Evolutionary conservation across 2,329 filamentous ascomycete species (phyloP).

Genomic region (Trichophyton verrucosum): DNA sequence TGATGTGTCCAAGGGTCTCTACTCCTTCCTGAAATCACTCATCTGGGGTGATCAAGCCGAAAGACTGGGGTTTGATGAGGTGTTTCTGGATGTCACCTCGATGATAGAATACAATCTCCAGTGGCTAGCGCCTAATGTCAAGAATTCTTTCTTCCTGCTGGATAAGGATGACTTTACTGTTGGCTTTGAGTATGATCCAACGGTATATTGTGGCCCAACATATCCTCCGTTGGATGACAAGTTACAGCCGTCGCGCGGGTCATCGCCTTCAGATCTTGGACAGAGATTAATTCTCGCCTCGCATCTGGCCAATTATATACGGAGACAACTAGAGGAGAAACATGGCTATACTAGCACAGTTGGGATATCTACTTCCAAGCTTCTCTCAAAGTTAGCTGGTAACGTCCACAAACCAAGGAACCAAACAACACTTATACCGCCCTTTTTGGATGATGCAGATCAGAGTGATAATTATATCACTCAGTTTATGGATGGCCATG

Average conservation of each 20-base stretch:
- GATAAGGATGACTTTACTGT: slow-evolving; percentile 57
- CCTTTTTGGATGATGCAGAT: slow-evolving; percentile 28
- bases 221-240: slow-evolving; percentile 32
- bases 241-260: slow-evolving; percentile 12
- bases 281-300: slow-evolving; percentile 62
- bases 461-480: slow-evolving; percentile 39
- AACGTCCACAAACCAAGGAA: slow-evolving; percentile 73
- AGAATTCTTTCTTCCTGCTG: slow-evolving; percentile 67
- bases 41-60: slow-evolving; percentile 72
- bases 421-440: slow-evolving; percentile 71
- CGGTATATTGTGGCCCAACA: slow-evolving; percentile 51
- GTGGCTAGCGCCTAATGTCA: slow-evolving; percentile 54
- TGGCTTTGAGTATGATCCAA: slow-evolving; percentile 73
- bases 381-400: slow-evolving; percentile 74
- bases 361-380: slow-evolving; percentile 76
- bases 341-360: slow-evolving; percentile 79
- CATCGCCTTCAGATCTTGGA: slow-evolving; percentile 18
- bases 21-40: slow-evolving; percentile 56
- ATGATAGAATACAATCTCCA: slow-evolving; percentile 70
- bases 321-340: slow-evolving; percentile 57
- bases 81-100: slow-evolving; percentile 71
- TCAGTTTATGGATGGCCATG: slow-evolving; percentile 61
- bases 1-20: slow-evolving; percentile 71
- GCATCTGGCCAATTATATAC: slow-evolving; percentile 64
- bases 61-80: slow-evolving; percentile 78